Base-by-base conservation (phyloP, 495 filamentous ascomycete genomes). In the Neurospora discreta region DNA sequence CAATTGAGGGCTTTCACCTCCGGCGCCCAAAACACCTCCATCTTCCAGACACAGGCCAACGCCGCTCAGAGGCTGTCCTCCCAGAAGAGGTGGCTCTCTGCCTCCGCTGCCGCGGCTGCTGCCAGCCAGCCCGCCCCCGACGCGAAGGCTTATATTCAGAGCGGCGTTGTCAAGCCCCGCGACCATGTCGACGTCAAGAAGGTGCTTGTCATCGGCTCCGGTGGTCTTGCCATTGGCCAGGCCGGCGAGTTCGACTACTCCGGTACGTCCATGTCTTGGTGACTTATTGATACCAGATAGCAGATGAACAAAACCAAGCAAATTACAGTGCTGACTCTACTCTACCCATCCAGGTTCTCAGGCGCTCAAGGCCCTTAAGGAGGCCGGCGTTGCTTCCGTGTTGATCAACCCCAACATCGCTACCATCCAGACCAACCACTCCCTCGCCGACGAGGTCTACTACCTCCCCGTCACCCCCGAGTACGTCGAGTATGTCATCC, bases 241-340 rank as follows among this genome's bases (percentile, higher is more conserved):
- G 95, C 95, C 71, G 95, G 95, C 82, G 95, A 99, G 82, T 99
- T 99, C 78, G 95, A 99, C 81, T 99, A 99, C 82, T 98, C 96
- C 74, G 95, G 94, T 88, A 89, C 83, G 83, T 83, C 42, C 72
- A 5, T 23, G 11, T 23, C 44, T 13, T 23, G 44, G 44, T 52
- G 44, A 52, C 44, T 52, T 20, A 23, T 4, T 52, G 44, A 52
- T 52, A 58, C 11, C 13, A n/a, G 3, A 10, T 46, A 46, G n/a
- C 4, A 36, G 6, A 42, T 16, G 30, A 33, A 23, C 39, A 20
- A 68, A 40, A 71, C 70, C 67, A 70, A 72, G 75, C 40, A 73
- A 8, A 10, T 30, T 16, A 18, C 41, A 39, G 69, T 42, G 67
- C 78, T 80, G 72, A 80, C 74, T 52, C n/a, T 41, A 30, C 42